phyloP scores from a whole-genome alignment of 2,329 filamentous ascomycete genomes.

The Fusarium veterinarium region DNA sequence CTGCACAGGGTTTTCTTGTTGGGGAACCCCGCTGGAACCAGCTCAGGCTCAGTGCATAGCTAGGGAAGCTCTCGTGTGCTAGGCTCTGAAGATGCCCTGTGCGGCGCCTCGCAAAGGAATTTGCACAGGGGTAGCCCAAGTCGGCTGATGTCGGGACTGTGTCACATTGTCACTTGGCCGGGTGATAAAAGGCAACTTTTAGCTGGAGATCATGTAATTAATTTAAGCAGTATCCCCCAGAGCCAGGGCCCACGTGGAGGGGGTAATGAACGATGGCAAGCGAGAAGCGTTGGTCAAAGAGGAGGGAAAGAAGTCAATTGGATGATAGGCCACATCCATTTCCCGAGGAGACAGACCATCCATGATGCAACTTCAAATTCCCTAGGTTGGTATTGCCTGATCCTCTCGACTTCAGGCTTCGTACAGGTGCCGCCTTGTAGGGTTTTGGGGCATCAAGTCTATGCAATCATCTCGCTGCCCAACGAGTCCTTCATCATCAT shows the following conservation, averaged over 20 bases:
- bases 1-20: constrained; percentile 31
- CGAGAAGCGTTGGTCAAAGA: neutral
- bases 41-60: neutral
- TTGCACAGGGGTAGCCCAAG: constrained; percentile 22
- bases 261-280: constrained; percentile 15
- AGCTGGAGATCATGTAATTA: constrained; percentile 25
- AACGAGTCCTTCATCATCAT: neutral
- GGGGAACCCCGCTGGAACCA: constrained; percentile 17
- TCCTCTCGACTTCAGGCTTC: neutral
- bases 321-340: neutral
- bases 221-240: constrained; percentile 11
- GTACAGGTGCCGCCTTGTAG: neutral
- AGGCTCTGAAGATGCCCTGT: constrained; percentile 1
- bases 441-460: neutral
- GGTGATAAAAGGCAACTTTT: constrained; percentile 8
- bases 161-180: constrained; percentile 23
- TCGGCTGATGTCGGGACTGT: constrained; percentile 49
- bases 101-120: constrained; percentile 14
- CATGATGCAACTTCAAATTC: constrained; percentile 5
- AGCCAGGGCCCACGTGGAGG: constrained; percentile 39
- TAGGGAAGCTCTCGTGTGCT: constrained; percentile 8
- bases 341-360: constrained; percentile 3
- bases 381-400: neutral
- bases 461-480: constrained; percentile 4
- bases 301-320: neutral